These are phyloP conservation scores for Pseudocercospora macadamiae DNA, from an alignment of 2,329 filamentous ascomycete genomes.

Conservation along the genomic window DNA sequence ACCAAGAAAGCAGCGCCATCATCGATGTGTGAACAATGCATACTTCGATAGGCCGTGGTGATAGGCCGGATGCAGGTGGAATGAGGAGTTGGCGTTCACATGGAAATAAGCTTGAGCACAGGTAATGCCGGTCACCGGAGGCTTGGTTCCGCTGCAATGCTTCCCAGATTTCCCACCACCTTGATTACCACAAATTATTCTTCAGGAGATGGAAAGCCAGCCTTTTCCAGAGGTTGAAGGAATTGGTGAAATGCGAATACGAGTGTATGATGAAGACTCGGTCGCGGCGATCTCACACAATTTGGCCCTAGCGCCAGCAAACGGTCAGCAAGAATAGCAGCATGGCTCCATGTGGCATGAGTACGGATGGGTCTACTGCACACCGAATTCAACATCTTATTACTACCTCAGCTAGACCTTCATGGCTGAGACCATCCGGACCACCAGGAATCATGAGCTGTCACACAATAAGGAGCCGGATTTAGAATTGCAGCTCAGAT, in stretches of 20 bases:
- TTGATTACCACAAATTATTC: not conserved
- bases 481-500: not conserved
- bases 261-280: not conserved
- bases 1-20: no score
- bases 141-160: no score
- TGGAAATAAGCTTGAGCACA: no score
- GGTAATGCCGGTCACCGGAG: no score
- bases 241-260: not conserved
- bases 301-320: not conserved
- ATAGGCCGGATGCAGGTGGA: no score
- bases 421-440: not conserved
- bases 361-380: not conserved
- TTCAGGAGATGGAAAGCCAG: not conserved
- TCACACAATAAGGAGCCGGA: not conserved
- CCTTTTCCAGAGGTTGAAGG: not conserved
- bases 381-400: not conserved
- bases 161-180: no score
- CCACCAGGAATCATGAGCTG: not conserved
- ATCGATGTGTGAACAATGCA: no score
- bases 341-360: not conserved
- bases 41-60: no score
- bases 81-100: no score
- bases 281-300: not conserved
- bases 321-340: not conserved
- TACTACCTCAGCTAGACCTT: not conserved